A percentile compares a stretch with the other conserved stretches of the same genome.
phyloP scores from a whole-genome alignment of 2,329 filamentous ascomycete genomes.

The Cordyceps cateniannulata region DNA sequence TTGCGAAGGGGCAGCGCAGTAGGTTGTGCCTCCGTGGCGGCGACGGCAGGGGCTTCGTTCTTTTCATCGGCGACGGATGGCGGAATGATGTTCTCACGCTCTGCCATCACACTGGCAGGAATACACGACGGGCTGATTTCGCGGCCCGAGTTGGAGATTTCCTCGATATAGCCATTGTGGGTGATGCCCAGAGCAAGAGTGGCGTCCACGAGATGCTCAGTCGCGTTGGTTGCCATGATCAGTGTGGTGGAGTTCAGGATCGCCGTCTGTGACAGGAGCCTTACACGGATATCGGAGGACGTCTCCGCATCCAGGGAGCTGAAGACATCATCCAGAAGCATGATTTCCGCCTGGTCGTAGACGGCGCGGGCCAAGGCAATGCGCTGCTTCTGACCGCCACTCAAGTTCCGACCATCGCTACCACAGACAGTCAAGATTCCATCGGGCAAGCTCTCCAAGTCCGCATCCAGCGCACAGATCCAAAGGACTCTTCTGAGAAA shows the following conservation, averaged over 20 bases:
- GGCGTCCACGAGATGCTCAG: slow-evolving; percentile 14
- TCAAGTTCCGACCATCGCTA: slow-evolving; percentile 29
- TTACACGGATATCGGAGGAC: slow-evolving; percentile 18
- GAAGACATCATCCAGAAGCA: slow-evolving; percentile 27
- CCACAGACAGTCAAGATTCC: slow-evolving; percentile 30
- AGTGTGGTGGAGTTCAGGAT: slow-evolving; percentile 15
- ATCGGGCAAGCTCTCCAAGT: slow-evolving; percentile 22
- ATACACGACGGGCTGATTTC: neutral
- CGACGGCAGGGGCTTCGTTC: neutral
- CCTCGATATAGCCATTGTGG: neutral
- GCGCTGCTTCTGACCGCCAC: slow-evolving; percentile 19
- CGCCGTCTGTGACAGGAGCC: slow-evolving; percentile 8
- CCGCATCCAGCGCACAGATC: slow-evolving; percentile 18
- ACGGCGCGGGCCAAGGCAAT: slow-evolving; percentile 23
- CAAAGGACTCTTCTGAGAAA: slow-evolving; percentile 25
- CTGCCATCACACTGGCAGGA: neutral
- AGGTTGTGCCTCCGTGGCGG: neutral
- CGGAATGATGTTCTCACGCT: slow-evolving; percentile 12
- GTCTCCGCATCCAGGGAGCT: slow-evolving; percentile 22
- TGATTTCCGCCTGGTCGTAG: slow-evolving; percentile 20
- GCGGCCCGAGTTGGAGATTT: neutral
- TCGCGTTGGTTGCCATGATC: slow-evolving; percentile 16
- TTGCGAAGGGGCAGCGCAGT: neutral
- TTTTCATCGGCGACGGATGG: slow-evolving; percentile 12
- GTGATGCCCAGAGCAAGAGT: neutral